These are phyloP conservation scores for Prunus salicina DNA, from an alignment of 306 rosid species.

Conservation along the genomic window DNA sequence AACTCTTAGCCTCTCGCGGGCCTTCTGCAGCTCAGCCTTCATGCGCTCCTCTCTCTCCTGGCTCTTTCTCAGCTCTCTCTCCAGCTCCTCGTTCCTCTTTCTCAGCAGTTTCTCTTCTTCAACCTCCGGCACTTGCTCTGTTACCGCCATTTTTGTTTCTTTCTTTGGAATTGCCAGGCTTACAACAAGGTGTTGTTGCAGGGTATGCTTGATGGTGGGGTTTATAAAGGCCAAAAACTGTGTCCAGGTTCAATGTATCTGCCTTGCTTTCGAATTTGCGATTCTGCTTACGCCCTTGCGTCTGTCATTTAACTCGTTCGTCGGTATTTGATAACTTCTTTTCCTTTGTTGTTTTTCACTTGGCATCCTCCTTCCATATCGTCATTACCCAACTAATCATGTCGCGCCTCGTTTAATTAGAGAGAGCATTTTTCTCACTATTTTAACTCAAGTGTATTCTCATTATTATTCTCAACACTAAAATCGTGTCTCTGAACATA, in stretches of 20 bases:
- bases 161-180: not conserved
- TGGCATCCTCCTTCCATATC: no score
- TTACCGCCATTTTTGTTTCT: conserved; percentile 18
- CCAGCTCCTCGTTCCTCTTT: conserved; percentile 68
- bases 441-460: no score
- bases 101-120: conserved; percentile 32
- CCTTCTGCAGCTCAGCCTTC: conserved; percentile 48
- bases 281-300: conserved; percentile 2
- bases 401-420: no score
- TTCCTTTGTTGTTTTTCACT: no score
- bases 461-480: no score
- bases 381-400: no score
- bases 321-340: no score
- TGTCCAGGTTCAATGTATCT: conserved; percentile 39
- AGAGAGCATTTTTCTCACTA: no score
- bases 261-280: not conserved
- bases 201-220: not conserved
- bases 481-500: rapidly evolving
- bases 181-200: not conserved
- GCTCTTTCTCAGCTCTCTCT: conserved; percentile 64
- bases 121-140: conserved; percentile 3
- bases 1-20: conserved; percentile 61
- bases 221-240: conserved; percentile 9
- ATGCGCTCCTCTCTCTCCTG: conserved; percentile 66
- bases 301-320: not conserved